phyloP scores from a whole-genome alignment of 1,284 basidiomycete genomes.

The Rhodotorula sp. region DNA sequence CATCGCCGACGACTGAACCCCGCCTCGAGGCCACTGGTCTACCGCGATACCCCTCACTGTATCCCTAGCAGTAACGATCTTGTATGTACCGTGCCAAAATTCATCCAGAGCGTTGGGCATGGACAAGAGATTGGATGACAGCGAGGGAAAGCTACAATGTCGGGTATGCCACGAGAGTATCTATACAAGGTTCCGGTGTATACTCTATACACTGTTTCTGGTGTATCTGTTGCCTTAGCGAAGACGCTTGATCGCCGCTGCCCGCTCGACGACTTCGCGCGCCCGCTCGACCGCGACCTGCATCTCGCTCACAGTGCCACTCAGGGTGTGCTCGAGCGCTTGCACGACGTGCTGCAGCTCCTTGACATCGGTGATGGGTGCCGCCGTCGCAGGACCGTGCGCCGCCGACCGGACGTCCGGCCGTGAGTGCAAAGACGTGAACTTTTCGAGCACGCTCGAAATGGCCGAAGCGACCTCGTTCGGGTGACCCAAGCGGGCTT shows the following conservation, averaged over 20 bases:
- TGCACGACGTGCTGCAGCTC: slow-evolving; percentile 3
- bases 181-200: not conserved
- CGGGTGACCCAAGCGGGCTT: slow-evolving; percentile 23
- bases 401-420: not conserved
- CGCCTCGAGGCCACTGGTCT: not conserved
- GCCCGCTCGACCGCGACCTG: not conserved
- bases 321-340: not conserved
- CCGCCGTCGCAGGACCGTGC: not conserved
- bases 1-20: slow-evolving; percentile 77
- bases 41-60: not conserved
- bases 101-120: too few relatives aligned
- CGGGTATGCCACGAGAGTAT: too few relatives aligned
- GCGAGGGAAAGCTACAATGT: too few relatives aligned
- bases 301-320: not conserved
- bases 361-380: not conserved
- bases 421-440: slow-evolving; percentile 18
- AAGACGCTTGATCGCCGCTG: not conserved
- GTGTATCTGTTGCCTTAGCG: not conserved
- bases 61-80: not conserved
- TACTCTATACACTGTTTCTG: not conserved
- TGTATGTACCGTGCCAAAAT: too few relatives aligned
- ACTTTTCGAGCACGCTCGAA: slow-evolving; percentile 27
- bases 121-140: too few relatives aligned
- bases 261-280: not conserved
- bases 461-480: slow-evolving; percentile 28